Percentiles rank a stretch among this genome's conserved stretches.
phyloP scores from a whole-genome alignment of 805 yeast genomes.

The Ogataea methylovora region DNA sequence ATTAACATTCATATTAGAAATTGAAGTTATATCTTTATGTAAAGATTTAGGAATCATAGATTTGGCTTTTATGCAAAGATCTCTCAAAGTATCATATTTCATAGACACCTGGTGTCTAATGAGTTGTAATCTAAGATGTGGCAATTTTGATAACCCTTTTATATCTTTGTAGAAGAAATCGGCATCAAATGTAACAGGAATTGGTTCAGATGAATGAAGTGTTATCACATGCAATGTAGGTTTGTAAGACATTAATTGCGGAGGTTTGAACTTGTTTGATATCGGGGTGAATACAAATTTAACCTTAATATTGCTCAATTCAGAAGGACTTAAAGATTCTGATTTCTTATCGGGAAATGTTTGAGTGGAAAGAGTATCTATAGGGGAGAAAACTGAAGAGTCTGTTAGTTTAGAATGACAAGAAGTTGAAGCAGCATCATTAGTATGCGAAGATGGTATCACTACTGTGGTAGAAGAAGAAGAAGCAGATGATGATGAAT shows the following conservation, averaged over 20 bases:
- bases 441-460: no score
- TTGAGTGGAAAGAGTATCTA: not conserved
- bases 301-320: conserved; percentile 1
- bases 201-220: conserved; percentile 9
- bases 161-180: conserved; percentile 19
- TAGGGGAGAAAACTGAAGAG: no score
- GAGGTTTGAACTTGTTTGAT: conserved; percentile 4
- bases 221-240: conserved; percentile 5
- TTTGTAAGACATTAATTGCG: conserved; percentile 3
- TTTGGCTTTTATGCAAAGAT: conserved; percentile 1
- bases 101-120: not conserved
- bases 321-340: not conserved
- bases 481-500: not conserved
- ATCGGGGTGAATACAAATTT: conserved; percentile 5
- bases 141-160: not conserved
- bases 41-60: conserved; percentile 4
- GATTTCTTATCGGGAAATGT: not conserved
- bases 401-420: no score
- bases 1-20: conserved; percentile 7
- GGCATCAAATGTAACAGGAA: conserved; percentile 34
- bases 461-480: not conserved
- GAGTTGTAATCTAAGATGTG: not conserved
- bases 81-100: conserved; percentile 4
- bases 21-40: conserved; percentile 22
- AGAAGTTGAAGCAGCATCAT: no score